A percentile compares a stretch with the other conserved stretches of the same genome.
Conservation (phyloP, 495 filamentous ascomycete species). For the Aspergillus heteromorphus region DNA sequence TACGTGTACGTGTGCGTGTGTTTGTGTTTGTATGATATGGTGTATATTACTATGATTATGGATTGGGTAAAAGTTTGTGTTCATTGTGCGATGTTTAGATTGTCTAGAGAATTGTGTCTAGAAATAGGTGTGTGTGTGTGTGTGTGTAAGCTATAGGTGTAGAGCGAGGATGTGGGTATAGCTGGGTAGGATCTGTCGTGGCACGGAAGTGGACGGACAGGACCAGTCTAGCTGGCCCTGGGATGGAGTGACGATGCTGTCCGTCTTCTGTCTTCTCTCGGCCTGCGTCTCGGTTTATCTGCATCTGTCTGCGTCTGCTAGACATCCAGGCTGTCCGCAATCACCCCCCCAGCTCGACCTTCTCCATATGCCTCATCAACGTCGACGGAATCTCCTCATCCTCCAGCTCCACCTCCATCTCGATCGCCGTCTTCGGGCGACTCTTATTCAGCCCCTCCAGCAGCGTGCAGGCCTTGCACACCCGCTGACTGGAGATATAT, state of each 20-base stretch:
- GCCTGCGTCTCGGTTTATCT: too few species aligned
- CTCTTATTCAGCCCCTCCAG: constrained; percentile 92
- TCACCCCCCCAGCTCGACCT: constrained; percentile 35
- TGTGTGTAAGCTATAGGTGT: too few species aligned
- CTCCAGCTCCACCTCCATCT: constrained; percentile 45
- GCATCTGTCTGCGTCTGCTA: too few species aligned
- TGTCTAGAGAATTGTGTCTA: too few species aligned
- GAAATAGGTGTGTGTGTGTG: too few species aligned
- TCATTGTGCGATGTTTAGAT: too few species aligned
- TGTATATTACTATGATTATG: neutral
- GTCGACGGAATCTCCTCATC: constrained; percentile 54
- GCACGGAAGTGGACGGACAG: neutral
- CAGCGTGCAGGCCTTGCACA: constrained; percentile 90
- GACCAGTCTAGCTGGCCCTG: neutral
- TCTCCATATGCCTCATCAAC: constrained; percentile 51
- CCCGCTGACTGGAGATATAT: constrained; percentile 90
- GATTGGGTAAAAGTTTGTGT: neutral
- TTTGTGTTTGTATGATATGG: neutral
- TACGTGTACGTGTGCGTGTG: constrained; percentile 1
- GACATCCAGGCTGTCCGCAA: neutral
- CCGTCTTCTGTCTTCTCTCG: too few species aligned
- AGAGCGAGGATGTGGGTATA: too few species aligned
- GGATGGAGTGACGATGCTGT: too few species aligned
- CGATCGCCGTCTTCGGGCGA: constrained; percentile 69
- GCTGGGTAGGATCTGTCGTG: too few species aligned